Percentiles rank a stretch among this genome's conserved stretches.
Evolutionary conservation across 441 rosid genomes (phyloP).

Genomic region (Eruca vesicaria): DNA sequence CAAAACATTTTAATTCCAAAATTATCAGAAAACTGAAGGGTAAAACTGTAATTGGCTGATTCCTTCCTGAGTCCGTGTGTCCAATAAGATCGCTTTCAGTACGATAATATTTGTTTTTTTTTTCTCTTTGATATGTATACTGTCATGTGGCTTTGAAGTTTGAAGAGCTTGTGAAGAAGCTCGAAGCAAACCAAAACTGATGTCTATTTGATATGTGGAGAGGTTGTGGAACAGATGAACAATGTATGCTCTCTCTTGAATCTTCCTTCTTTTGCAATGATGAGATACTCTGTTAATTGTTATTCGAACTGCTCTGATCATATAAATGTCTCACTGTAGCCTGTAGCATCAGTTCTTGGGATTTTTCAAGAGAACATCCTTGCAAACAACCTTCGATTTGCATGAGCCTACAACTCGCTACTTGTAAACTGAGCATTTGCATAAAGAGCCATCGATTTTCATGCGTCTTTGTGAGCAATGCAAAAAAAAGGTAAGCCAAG

Average conservation of each 20-base stretch:
- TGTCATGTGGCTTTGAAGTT: constrained; percentile 65
- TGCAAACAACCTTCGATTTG: constrained; percentile 78
- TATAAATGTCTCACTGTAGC: constrained; percentile 38
- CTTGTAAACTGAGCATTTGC: background rate
- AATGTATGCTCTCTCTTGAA: constrained; percentile 1
- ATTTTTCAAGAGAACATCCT: constrained; percentile 74
- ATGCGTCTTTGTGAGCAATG: background rate
- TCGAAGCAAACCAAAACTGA: constrained; percentile 55
- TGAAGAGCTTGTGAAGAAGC: constrained; percentile 67
- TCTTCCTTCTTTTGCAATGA: background rate
- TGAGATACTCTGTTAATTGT: too few species aligned
- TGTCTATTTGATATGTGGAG: too few species aligned
- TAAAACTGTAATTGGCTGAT: background rate
- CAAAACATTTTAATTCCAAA: background rate
- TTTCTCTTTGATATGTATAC: constrained; percentile 34
- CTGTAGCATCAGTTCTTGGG: constrained; percentile 79
- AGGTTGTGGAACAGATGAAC: constrained; percentile 77
- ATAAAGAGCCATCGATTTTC: background rate
- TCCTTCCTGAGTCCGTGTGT: background rate
- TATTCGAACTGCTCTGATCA: background rate
- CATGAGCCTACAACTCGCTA: background rate
- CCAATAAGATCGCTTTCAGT: background rate
- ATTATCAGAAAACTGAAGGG: background rate
- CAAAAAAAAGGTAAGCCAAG: background rate
- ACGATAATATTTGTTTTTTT: background rate